Conservation (phyloP, 768 basidiomycete genomes). For the Botryobasidium botryosum region DNA sequence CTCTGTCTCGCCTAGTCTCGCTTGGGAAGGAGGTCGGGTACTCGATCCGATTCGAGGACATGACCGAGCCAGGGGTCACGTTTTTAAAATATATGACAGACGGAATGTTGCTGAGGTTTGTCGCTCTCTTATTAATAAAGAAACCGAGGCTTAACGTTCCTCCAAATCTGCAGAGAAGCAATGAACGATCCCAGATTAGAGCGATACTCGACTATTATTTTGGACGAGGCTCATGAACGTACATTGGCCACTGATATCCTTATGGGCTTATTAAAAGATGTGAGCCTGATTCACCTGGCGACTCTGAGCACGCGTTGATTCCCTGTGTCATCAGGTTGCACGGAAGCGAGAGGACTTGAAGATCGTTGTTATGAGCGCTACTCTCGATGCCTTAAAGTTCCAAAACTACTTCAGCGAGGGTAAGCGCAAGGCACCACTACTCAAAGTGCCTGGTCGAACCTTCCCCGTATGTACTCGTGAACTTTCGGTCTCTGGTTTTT, state of each 20-base stretch:
- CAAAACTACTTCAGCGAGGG: conserved; percentile 69
- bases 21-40: conserved; percentile 94
- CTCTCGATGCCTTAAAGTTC: conserved; percentile 91
- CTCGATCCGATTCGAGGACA: conserved; percentile 96
- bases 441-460: conserved; percentile 84
- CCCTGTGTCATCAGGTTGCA: conserved; percentile 28
- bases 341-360: conserved; percentile 76
- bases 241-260: conserved; percentile 96
- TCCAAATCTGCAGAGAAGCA: conserved; percentile 93
- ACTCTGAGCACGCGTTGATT: not conserved
- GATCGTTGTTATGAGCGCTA: conserved; percentile 97
- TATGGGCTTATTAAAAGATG: conserved; percentile 84
- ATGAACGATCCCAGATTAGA: conserved; percentile 87
- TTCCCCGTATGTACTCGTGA: too few species aligned
- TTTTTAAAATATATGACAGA: conserved; percentile 99
- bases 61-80: conserved; percentile 77
- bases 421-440: conserved; percentile 45
- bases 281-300: not conserved
- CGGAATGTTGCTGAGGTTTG: conserved; percentile 76
- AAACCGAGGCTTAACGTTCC: conserved; percentile 23
- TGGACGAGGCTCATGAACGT: conserved; percentile 97
- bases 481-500: too few species aligned
- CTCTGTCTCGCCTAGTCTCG: conserved; percentile 37
- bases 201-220: conserved; percentile 92
- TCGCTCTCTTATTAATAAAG: too few species aligned